Evolutionary conservation across 116 monocot species (phyloP).

Genomic region (Trichopus zeylanicus): DNA sequence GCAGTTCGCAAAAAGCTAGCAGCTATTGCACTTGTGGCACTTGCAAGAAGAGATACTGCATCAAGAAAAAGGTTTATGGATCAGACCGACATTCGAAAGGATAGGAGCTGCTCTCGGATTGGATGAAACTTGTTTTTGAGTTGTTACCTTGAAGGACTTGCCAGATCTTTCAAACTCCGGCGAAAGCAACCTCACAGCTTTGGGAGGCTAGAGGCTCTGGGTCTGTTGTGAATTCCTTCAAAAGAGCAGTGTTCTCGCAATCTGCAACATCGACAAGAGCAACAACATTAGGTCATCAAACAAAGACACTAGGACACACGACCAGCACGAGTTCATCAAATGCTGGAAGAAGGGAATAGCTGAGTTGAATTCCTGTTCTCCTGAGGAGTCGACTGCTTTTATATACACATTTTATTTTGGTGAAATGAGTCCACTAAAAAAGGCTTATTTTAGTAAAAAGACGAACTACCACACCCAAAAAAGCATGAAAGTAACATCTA

Average conservation of each 20-base stretch:
- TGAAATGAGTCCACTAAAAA: too few relatives aligned
- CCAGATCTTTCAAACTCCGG: conserved; percentile 84
- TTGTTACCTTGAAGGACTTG: conserved; percentile 83
- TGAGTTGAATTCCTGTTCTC: too few relatives aligned
- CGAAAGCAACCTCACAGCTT: conserved; percentile 94
- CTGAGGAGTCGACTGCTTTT: too few relatives aligned
- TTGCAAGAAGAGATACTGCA: conserved; percentile 58
- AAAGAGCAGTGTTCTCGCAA: conserved; percentile 50
- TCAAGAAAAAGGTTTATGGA: neutral
- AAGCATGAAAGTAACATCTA: neutral
- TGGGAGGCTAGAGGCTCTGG: conserved; percentile 93
- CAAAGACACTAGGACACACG: neutral
- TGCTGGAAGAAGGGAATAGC: too few relatives aligned
- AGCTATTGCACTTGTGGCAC: conserved; percentile 28
- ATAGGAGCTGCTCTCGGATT: neutral
- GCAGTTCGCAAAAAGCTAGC: too few relatives aligned
- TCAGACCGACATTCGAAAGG: neutral
- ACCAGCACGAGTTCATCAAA: too few relatives aligned
- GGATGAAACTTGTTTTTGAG: neutral
- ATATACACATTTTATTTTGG: too few relatives aligned
- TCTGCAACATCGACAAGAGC: conserved; percentile 33
- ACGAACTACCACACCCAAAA: neutral
- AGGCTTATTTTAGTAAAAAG: too few relatives aligned
- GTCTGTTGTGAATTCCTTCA: conserved; percentile 60
- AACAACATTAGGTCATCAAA: neutral